Conservation (phyloP, 1,284 basidiomycete species). For the Ganoderma leucocontextum region DNA sequence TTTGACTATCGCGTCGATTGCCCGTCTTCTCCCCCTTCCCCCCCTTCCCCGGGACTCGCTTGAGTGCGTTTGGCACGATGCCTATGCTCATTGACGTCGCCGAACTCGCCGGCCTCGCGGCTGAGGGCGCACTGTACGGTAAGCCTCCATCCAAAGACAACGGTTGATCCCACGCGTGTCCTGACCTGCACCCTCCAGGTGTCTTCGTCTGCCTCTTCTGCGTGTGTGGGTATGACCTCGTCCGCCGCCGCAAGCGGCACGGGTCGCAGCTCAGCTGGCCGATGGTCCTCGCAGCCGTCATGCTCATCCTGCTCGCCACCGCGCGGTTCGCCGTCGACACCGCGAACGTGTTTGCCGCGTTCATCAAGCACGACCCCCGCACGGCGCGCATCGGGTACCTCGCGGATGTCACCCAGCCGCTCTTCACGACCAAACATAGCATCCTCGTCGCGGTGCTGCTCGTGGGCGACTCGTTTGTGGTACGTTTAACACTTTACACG, state of each 20-base stretch:
- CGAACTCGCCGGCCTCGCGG: conserved; percentile 27
- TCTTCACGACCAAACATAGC: conserved; percentile 32
- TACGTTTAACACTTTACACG: conserved; percentile 10
- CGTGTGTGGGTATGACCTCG: conserved; percentile 19
- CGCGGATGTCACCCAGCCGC: conserved; percentile 48
- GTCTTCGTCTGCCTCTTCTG: conserved; percentile 14
- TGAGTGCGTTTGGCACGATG: background rate
- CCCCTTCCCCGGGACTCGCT: background rate
- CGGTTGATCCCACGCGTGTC: too few species aligned
- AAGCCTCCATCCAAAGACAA: background rate
- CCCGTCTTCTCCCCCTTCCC: background rate
- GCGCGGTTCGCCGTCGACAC: conserved; percentile 29
- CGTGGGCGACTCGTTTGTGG: conserved; percentile 34
- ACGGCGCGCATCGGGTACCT: conserved; percentile 55
- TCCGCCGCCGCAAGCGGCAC: conserved; percentile 3
- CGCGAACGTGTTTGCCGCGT: conserved; percentile 30
- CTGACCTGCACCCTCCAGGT: background rate
- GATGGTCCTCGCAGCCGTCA: conserved; percentile 24
- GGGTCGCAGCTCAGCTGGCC: conserved; percentile 24
- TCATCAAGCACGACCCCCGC: conserved; percentile 36
- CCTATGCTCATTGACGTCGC: conserved; percentile 29
- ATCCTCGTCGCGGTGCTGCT: conserved; percentile 27
- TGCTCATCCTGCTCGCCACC: conserved; percentile 31
- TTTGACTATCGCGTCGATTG: background rate
- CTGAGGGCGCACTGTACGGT: conserved; percentile 29